A percentile compares a stretch with the other conserved stretches of the same genome.
These are phyloP conservation scores for Crepidotus variabilis DNA, from an alignment of 768 basidiomycete genomes.

Conservation along the genomic window DNA sequence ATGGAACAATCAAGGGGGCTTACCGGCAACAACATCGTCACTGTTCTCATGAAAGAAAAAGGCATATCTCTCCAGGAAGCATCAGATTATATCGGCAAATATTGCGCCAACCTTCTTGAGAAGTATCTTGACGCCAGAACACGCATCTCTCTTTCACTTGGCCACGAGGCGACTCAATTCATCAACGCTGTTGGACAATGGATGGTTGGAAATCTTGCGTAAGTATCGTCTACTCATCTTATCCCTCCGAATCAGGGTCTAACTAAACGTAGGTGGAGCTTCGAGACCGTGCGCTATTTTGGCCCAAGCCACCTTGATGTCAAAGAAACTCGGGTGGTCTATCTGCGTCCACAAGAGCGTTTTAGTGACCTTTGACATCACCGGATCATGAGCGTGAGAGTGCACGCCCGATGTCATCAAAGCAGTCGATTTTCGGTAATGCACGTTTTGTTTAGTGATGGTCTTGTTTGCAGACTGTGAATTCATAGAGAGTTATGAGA, in stretches of 20 bases:
- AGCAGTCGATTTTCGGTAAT: no score
- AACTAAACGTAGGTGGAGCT: conserved; percentile 48
- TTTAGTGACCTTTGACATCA: no score
- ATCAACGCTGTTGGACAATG: conserved; percentile 55
- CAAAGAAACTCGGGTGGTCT: conserved; percentile 43
- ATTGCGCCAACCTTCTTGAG: conserved; percentile 48
- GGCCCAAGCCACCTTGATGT: conserved; percentile 51
- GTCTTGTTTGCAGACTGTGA: no score
- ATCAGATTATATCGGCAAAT: conserved; percentile 49
- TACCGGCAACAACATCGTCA: conserved; percentile 64
- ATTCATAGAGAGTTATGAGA: no score
- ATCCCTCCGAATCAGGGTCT: conserved; percentile 11
- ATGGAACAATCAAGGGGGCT: conserved; percentile 69
- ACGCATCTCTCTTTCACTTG: conserved; percentile 48
- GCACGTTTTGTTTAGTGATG: no score
- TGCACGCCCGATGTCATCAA: no score
- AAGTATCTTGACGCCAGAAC: conserved; percentile 42
- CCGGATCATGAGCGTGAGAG: no score
- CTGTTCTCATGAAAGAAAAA: conserved; percentile 59
- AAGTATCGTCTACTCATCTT: conserved; percentile 13
- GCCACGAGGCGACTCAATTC: conserved; percentile 47
- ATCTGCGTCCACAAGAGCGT: conserved; percentile 34
- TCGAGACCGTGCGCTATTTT: conserved; percentile 68
- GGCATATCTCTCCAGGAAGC: conserved; percentile 54
- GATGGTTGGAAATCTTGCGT: conserved; percentile 60